These are phyloP conservation scores for Eucalyptus cloeziana DNA, from an alignment of 345 rosid genomes.

Conservation along the genomic window DNA sequence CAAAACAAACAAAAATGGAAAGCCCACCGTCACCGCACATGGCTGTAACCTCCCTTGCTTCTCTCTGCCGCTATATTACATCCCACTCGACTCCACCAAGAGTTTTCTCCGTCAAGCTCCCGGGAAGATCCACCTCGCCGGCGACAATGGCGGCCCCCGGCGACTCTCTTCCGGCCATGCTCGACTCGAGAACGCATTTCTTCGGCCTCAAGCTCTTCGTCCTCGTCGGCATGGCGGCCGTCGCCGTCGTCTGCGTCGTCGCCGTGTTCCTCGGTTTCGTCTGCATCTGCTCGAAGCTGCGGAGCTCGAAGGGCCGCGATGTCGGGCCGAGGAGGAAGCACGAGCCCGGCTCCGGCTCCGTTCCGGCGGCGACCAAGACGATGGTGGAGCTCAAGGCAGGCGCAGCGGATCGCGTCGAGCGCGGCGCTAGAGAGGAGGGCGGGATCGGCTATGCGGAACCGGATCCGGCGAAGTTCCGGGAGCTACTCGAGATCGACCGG, in stretches of 20 bases:
- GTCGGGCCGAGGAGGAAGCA: slow-evolving; percentile 34
- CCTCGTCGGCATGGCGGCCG: slow-evolving; percentile 14
- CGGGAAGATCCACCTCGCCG: not conserved
- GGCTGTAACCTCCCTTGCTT: not conserved
- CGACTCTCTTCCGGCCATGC: not conserved
- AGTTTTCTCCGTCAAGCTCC: not conserved
- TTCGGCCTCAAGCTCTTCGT: slow-evolving; percentile 47
- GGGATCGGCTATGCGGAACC: not conserved
- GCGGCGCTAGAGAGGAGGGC: not conserved
- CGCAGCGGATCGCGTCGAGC: slow-evolving; percentile 6
- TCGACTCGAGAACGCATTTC: slow-evolving; percentile 24
- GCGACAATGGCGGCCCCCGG: slow-evolving; percentile 41
- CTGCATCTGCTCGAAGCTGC: slow-evolving; percentile 24
- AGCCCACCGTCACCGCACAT: not conserved
- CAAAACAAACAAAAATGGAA: not conserved
- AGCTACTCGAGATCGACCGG: not conserved
- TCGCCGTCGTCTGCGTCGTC: slow-evolving; percentile 16
- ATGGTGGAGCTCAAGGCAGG: slow-evolving; percentile 44
- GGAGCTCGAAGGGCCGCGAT: slow-evolving; percentile 39
- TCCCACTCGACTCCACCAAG: not conserved
- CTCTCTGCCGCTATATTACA: not conserved
- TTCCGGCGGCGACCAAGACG: slow-evolving; percentile 63
- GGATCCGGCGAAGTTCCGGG: not conserved
- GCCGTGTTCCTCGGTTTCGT: slow-evolving; percentile 32
- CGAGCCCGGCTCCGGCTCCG: slow-evolving; percentile 35